Conservation (phyloP, 306 rosid genomes). For the Cucurbita pepo region DNA sequence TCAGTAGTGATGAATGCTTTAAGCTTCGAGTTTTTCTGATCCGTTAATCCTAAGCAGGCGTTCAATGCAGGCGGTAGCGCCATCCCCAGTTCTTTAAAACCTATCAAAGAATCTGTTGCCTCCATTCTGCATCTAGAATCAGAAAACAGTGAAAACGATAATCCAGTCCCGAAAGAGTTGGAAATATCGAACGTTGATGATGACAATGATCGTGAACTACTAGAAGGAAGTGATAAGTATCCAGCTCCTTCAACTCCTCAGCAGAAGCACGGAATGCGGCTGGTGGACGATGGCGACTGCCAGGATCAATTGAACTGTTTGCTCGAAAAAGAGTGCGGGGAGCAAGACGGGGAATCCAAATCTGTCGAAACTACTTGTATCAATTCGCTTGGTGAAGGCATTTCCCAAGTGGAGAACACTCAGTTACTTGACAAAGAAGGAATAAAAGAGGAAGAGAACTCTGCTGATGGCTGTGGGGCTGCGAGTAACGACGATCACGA, state of each 20-base stretch:
- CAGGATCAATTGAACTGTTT: slow-evolving; percentile 60
- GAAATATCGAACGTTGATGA: slow-evolving; percentile 18
- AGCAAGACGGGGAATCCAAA: slow-evolving; percentile 59
- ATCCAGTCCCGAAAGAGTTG: slow-evolving; percentile 18
- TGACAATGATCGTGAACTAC: slow-evolving; percentile 38
- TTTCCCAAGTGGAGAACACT: slow-evolving; percentile 21
- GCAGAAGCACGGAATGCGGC: slow-evolving; percentile 55
- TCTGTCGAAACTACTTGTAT: slow-evolving; percentile 58
- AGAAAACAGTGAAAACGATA: slow-evolving; percentile 20
- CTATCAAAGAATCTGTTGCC: slow-evolving; percentile 45
- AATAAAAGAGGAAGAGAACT: slow-evolving; percentile 43
- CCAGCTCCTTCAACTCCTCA: slow-evolving; percentile 99
- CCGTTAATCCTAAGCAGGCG: slow-evolving; percentile 48
- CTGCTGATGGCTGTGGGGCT: slow-evolving; percentile 26
- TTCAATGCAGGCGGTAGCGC: slow-evolving; percentile 49
- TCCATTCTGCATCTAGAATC: slow-evolving; percentile 37
- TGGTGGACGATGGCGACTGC: slow-evolving; percentile 74
- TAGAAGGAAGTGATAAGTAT: slow-evolving; percentile 57
- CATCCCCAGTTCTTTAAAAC: slow-evolving; percentile 37
- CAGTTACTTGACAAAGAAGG: slow-evolving; percentile 7
- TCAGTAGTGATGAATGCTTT: not conserved
- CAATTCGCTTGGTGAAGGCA: slow-evolving; percentile 26
- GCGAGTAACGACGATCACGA: slow-evolving; percentile 16
- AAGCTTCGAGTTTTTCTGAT: slow-evolving; percentile 15
- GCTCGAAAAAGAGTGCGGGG: slow-evolving; percentile 56